Percentiles rank a stretch among this genome's conserved stretches.
These are phyloP conservation scores for Tubosaeta sp. DNA, from an alignment of 768 basidiomycete genomes.

Conservation along the genomic window DNA sequence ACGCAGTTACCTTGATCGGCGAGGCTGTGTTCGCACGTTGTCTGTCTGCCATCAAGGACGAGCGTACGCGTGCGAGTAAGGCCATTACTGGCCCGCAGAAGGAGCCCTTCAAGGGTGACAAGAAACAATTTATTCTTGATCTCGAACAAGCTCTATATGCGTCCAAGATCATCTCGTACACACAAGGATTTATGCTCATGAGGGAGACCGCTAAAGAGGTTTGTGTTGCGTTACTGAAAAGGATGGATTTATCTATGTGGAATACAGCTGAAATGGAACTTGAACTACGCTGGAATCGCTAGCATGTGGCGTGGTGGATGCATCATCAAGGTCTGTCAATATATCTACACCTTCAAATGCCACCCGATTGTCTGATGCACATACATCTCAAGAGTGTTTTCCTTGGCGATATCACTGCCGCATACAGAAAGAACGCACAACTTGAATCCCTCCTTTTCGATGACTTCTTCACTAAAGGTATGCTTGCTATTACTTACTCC, in stretches of 20 bases:
- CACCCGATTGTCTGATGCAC: conserved; percentile 5
- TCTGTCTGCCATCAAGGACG: conserved; percentile 94
- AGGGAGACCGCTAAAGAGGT: conserved; percentile 95
- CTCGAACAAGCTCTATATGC: conserved; percentile 99
- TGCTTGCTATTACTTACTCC: not conserved
- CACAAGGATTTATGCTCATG: conserved; percentile 99
- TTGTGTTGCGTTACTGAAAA: conserved; percentile 9
- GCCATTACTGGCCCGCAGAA: conserved; percentile 85
- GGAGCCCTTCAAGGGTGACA: conserved; percentile 95
- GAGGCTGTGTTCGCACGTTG: conserved; percentile 99
- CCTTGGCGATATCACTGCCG: conserved; percentile 86
- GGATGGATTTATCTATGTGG: conserved; percentile 3
- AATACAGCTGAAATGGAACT: conserved; percentile 69
- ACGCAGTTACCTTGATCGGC: conserved; percentile 91
- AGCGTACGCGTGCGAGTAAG: conserved; percentile 92
- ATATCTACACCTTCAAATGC: conserved; percentile 14
- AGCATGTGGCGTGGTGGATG: conserved; percentile 99
- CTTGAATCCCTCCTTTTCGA: conserved; percentile 94
- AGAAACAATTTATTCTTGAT: conserved; percentile 98
- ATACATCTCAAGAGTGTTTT: conserved; percentile 68
- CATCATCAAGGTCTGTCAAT: conserved; percentile 79
- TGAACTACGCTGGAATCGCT: conserved; percentile 98
- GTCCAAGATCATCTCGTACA: conserved; percentile 99
- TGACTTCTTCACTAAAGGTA: conserved; percentile 95
- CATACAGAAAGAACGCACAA: conserved; percentile 79